phyloP scores from a whole-genome alignment of 805 yeast species.

The Candida quercuum region DNA sequence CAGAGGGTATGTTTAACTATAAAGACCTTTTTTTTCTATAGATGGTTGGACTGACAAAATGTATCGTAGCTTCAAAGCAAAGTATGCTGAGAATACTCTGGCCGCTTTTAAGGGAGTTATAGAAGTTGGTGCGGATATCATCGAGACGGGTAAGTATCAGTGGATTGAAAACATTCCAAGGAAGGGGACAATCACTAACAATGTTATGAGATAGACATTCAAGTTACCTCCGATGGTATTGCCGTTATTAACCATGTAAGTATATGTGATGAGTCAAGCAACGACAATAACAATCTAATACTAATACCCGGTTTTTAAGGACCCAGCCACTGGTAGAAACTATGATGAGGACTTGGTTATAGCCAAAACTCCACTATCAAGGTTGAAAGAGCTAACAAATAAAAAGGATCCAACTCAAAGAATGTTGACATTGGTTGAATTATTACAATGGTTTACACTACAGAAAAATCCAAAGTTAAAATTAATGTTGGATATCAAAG shows the following conservation, averaged over 20 bases:
- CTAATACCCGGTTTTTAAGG: conserved; percentile 25
- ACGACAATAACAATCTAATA: background rate
- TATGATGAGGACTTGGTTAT: conserved; percentile 37
- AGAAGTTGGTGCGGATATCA: conserved; percentile 13
- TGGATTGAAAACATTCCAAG: background rate
- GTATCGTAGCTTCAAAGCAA: conserved; percentile 25
- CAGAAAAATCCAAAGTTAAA: conserved; percentile 12
- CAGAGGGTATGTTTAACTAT: conserved; percentile 6
- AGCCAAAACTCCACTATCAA: conserved; percentile 29
- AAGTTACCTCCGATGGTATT: conserved; percentile 46
- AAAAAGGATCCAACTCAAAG: conserved; percentile 27
- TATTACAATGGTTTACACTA: conserved; percentile 32
- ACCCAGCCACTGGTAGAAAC: conserved; percentile 42
- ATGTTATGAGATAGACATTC: conserved; percentile 36
- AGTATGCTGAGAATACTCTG: conserved; percentile 42
- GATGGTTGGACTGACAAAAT: background rate
- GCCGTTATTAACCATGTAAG: conserved; percentile 44
- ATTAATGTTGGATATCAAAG: conserved; percentile 49
- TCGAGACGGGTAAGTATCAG: background rate
- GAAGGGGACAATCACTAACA: background rate
- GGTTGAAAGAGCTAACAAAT: conserved; percentile 31
- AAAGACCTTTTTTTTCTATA: background rate
- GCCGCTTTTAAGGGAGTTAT: conserved; percentile 41
- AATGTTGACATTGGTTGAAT: conserved; percentile 38
- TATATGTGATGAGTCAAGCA: background rate